Conservation (phyloP, 2,329 filamentous ascomycete species). For the Ramichloridium luteum region DNA sequence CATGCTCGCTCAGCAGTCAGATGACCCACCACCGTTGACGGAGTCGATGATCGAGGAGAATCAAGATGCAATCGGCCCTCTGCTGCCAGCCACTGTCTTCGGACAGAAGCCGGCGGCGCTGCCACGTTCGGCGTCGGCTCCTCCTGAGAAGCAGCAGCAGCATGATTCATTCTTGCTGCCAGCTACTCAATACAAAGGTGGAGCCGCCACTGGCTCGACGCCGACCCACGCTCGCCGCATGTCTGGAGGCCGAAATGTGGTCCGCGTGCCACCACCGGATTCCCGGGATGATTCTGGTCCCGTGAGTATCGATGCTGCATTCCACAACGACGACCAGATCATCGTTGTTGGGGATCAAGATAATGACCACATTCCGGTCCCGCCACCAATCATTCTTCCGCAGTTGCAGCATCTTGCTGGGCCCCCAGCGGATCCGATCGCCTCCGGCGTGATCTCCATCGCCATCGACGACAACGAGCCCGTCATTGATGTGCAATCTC, state of each 20-base stretch:
- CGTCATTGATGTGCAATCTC: not conserved
- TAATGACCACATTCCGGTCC: conserved; percentile 5
- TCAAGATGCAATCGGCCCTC: conserved; percentile 32
- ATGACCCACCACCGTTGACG: not conserved
- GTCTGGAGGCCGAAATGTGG: conserved; percentile 1
- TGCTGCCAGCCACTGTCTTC: conserved; percentile 37
- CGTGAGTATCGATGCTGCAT: conserved; percentile 41
- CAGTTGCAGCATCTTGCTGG: conserved; percentile 49
- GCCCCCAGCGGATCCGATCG: conserved; percentile 32
- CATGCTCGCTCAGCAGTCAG: conserved; percentile 2
- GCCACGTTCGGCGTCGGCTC: conserved; percentile 36
- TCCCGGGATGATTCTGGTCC: conserved; percentile 1
- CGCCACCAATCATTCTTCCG: conserved; percentile 41
- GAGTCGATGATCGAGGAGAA: conserved; percentile 15
- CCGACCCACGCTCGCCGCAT: conserved; percentile 14
- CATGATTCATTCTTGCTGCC: conserved; percentile 18
- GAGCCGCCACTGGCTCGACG: too few relatives aligned
- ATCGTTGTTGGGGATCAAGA: conserved; percentile 28
- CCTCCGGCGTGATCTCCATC: conserved; percentile 30
- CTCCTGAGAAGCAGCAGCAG: conserved; percentile 30
- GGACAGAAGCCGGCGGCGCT: conserved; percentile 26
- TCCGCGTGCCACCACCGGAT: not conserved
- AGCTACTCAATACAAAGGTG: too few relatives aligned
- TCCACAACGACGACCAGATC: conserved; percentile 35
- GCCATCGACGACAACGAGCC: conserved; percentile 31